Percentiles rank a stretch among this genome's conserved stretches.
phyloP scores from a whole-genome alignment of 2,329 filamentous ascomycete species.

The Apiospora pterosperma region DNA sequence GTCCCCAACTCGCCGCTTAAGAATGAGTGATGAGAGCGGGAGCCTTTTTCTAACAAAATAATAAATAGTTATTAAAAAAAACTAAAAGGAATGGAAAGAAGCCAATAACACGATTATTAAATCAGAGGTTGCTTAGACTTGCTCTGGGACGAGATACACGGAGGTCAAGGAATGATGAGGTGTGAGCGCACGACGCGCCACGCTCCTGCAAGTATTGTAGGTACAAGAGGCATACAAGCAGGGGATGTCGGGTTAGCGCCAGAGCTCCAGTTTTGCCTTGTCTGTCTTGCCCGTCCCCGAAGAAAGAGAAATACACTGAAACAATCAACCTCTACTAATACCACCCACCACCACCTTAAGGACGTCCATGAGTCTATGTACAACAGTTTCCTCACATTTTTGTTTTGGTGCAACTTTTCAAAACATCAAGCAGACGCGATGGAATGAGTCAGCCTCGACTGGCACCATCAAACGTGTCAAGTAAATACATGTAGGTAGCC shows the following conservation, averaged over 20 bases:
- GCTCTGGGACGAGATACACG: not conserved
- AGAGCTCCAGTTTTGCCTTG: not conserved
- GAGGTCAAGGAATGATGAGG: not conserved
- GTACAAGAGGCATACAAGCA: not conserved
- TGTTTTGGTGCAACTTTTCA: not conserved
- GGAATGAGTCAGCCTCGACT: not conserved
- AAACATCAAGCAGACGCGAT: not conserved
- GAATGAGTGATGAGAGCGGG: not conserved
- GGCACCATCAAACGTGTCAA: not conserved
- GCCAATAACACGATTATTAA: not conserved
- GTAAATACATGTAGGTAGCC: not conserved
- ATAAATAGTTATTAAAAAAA: too few relatives aligned
- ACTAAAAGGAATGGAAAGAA: not conserved
- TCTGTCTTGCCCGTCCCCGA: not conserved
- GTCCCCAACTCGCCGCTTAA: not conserved
- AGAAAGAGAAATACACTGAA: not conserved
- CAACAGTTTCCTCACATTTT: not conserved
- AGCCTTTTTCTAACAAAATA: too few relatives aligned
- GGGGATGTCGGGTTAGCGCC: not conserved
- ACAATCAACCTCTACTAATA: too few relatives aligned
- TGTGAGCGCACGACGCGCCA: not conserved
- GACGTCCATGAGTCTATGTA: not conserved
- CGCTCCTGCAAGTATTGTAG: not conserved
- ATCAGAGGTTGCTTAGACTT: not conserved
- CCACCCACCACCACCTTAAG: not conserved